Evolutionary conservation across 2,329 filamentous ascomycete species (phyloP).

Genomic region (Exophiala lecanii-corni): DNA sequence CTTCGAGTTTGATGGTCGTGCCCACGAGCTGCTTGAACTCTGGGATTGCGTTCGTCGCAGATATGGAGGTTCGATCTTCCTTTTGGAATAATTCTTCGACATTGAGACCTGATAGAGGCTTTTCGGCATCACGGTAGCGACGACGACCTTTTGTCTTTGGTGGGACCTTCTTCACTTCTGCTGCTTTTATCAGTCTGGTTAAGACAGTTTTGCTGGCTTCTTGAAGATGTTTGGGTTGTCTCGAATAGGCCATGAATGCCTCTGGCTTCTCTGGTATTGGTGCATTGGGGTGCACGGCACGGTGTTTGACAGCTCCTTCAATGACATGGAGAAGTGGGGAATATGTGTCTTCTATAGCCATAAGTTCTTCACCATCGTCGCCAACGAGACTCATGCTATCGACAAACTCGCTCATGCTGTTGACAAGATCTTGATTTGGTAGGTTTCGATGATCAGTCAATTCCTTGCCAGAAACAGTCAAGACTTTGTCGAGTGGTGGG

Average conservation of each 20-base stretch:
- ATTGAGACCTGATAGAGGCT: slow-evolving; percentile 86
- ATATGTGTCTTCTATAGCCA: slow-evolving; percentile 73
- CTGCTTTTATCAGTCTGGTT: slow-evolving; percentile 60
- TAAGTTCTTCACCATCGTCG: slow-evolving; percentile 68
- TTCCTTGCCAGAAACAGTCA: slow-evolving; percentile 78
- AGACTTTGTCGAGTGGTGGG: slow-evolving; percentile 77
- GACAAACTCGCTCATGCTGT: slow-evolving; percentile 87
- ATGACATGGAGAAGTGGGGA: slow-evolving; percentile 84
- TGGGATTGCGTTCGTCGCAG: slow-evolving; percentile 72
- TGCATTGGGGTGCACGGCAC: slow-evolving; percentile 69
- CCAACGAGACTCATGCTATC: slow-evolving; percentile 84
- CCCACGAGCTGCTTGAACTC: slow-evolving; percentile 80
- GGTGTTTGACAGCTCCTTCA: slow-evolving; percentile 76
- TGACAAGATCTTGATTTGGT: slow-evolving; percentile 66
- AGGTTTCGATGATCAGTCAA: slow-evolving; percentile 79
- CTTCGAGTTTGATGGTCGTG: slow-evolving; percentile 54
- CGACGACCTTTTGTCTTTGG: slow-evolving; percentile 72
- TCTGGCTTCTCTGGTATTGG: slow-evolving; percentile 59
- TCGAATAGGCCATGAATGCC: slow-evolving; percentile 66
- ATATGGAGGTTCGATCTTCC: slow-evolving; percentile 51
- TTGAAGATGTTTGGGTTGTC: slow-evolving; percentile 64
- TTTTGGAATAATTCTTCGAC: slow-evolving; percentile 72
- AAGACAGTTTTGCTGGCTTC: slow-evolving; percentile 55
- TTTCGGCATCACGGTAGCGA: slow-evolving; percentile 61
- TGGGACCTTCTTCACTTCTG: slow-evolving; percentile 84